Evolutionary conservation across 306 rosid genomes (phyloP).

Genomic region (Acacia confusa): DNA sequence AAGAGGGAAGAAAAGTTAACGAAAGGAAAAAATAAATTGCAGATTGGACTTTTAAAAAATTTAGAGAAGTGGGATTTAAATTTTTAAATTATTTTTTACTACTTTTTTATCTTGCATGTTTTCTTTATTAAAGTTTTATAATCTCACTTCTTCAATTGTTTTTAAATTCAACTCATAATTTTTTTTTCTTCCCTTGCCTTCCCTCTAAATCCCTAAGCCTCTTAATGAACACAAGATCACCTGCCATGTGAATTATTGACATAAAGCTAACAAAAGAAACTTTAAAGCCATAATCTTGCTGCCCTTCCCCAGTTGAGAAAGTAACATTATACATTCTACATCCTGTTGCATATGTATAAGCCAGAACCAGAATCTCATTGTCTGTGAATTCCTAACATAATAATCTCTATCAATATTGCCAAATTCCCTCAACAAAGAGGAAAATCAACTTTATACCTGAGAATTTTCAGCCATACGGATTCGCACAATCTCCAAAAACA

Average conservation of each 20-base stretch:
- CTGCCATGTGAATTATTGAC: background rate
- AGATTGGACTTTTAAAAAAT: too few species aligned
- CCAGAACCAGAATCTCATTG: background rate
- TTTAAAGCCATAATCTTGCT: conserved; percentile 15
- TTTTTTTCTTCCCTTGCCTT: rapidly evolving
- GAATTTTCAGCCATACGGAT: background rate
- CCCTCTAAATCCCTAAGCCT: too few species aligned
- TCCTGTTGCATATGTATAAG: background rate
- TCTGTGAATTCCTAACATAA: background rate
- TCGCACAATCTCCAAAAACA: background rate
- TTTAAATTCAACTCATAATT: too few species aligned
- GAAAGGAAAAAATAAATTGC: rapidly evolving
- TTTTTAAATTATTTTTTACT: too few species aligned
- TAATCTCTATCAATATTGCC: background rate
- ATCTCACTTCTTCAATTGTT: too few species aligned
- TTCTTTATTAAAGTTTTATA: too few species aligned
- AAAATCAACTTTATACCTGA: background rate
- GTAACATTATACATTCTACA: background rate
- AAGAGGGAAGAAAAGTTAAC: too few species aligned
- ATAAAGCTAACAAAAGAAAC: background rate
- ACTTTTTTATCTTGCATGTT: too few species aligned
- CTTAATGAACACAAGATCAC: background rate
- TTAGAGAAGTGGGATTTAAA: too few species aligned
- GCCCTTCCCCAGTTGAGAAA: background rate
- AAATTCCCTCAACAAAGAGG: background rate